Percentiles rank a stretch among this genome's conserved stretches.
These are phyloP conservation scores for Porogramme epimiltina DNA, from an alignment of 1,284 basidiomycete species.

Conservation along the genomic window DNA sequence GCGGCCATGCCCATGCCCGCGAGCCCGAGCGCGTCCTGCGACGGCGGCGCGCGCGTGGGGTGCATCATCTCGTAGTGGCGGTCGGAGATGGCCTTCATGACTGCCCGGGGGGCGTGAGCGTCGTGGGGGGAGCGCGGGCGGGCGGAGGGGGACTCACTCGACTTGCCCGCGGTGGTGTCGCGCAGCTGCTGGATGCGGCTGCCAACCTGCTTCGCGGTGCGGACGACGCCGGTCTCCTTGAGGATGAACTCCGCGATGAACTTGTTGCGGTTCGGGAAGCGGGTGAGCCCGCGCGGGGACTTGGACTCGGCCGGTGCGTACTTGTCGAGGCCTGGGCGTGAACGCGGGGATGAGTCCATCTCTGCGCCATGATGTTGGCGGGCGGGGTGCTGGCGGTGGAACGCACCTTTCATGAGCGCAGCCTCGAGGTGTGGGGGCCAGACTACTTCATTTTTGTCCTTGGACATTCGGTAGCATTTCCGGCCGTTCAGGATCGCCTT, in stretches of 20 bases:
- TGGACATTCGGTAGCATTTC: conserved; percentile 69
- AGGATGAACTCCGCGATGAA: conserved; percentile 74
- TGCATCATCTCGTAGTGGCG: conserved; percentile 36
- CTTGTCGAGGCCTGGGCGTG: conserved; percentile 54
- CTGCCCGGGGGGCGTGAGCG: conserved; percentile 18
- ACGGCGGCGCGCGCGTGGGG: conserved; percentile 14
- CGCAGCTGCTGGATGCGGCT: conserved; percentile 72
- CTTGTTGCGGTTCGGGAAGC: conserved; percentile 73
- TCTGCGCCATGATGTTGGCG: too few relatives aligned
- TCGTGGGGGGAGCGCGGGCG: conserved; percentile 1
- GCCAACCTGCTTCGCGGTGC: conserved; percentile 73
- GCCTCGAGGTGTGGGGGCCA: conserved; percentile 74
- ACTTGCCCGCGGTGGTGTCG: conserved; percentile 66
- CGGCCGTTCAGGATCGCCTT: conserved; percentile 60
- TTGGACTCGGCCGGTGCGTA: conserved; percentile 70
- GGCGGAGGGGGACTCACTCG: conserved; percentile 46
- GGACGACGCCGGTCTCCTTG: conserved; percentile 58
- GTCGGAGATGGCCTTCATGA: conserved; percentile 37
- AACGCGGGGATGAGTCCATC: too few relatives aligned
- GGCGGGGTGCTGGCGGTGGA: background rate
- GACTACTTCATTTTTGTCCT: conserved; percentile 61
- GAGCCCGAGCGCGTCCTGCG: conserved; percentile 1
- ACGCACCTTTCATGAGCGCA: conserved; percentile 64
- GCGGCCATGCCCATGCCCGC: background rate
- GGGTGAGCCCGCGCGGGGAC: conserved; percentile 67